A percentile compares a stretch with the other conserved stretches of the same genome.
Conservation (phyloP, 2,329 filamentous ascomycete genomes). For the Helotiales sp. region DNA sequence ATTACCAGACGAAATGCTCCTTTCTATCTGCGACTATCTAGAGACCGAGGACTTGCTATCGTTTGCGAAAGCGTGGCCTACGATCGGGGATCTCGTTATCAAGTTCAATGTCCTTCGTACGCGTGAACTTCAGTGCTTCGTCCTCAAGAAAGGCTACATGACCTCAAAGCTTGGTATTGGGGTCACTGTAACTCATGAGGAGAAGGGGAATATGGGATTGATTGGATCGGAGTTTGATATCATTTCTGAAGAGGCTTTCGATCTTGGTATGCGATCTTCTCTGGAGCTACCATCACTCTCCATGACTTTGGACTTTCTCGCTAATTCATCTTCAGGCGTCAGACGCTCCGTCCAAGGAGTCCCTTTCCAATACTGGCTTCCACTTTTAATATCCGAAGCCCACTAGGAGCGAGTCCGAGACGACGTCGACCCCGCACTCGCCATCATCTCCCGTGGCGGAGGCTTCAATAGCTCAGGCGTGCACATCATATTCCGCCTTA, state of each 20-base stretch:
- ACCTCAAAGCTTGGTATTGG: slow-evolving; percentile 45
- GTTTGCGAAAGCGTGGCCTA: slow-evolving; percentile 24
- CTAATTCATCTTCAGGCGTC: not conserved
- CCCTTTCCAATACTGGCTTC: not conserved
- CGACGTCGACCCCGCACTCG: not conserved
- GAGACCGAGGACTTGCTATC: slow-evolving; percentile 26
- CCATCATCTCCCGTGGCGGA: not conserved
- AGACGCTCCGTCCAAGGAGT: not conserved
- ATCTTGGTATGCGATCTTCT: not conserved
- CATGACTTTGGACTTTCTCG: no score
- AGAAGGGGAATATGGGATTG: slow-evolving; percentile 27
- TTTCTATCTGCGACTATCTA: slow-evolving; percentile 37
- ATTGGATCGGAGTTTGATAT: not conserved
- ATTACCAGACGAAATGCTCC: slow-evolving; percentile 43
- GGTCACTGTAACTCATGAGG: slow-evolving; percentile 27
- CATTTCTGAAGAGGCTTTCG: not conserved
- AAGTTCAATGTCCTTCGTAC: slow-evolving; percentile 27
- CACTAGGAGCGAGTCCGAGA: not conserved
- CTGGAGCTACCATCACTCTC: no score
- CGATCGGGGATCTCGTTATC: slow-evolving; percentile 16
- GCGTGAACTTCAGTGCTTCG: slow-evolving; percentile 49
- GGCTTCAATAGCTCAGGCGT: not conserved
- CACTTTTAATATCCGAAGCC: not conserved
- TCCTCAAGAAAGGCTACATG: slow-evolving; percentile 43
- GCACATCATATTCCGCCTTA: not conserved